Evolutionary conservation across 805 yeast species (phyloP).

Genomic region (Diddensiella transvaalensis): DNA sequence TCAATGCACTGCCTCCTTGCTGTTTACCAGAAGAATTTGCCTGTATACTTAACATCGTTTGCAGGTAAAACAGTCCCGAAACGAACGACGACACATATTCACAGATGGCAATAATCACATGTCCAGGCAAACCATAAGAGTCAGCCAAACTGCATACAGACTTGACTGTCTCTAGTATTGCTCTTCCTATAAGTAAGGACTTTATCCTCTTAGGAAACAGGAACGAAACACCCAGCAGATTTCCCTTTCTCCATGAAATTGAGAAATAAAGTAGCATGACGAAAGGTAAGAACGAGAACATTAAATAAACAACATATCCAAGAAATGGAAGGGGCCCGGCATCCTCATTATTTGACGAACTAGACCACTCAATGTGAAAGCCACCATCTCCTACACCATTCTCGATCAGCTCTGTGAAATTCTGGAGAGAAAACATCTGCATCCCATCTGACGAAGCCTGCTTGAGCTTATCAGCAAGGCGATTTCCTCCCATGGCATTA

Average conservation of each 20-base stretch:
- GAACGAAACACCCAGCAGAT: not conserved
- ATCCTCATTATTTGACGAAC: no score
- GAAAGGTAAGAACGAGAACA: not conserved
- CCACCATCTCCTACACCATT: not conserved
- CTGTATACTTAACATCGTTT: not conserved
- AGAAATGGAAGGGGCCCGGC: not conserved
- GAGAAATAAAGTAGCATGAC: not conserved
- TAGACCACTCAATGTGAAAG: not conserved
- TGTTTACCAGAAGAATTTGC: not conserved
- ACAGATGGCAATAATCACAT: not conserved
- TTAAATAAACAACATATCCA: not conserved
- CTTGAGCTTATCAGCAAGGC: not conserved
- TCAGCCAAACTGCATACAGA: not conserved
- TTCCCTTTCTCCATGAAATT: not conserved
- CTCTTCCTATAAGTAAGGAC: not conserved
- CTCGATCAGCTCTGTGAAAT: not conserved
- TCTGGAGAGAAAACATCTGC: not conserved
- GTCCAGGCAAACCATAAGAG: not conserved
- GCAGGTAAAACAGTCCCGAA: not conserved
- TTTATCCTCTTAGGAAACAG: not conserved
- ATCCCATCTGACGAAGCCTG: not conserved
- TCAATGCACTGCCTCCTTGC: not conserved
- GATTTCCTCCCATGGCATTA: not conserved
- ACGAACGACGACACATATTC: no score
- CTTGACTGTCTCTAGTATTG: not conserved